A percentile compares a stretch with the other conserved stretches of the same genome.
These are phyloP conservation scores for Trichoderma sp. DNA, from an alignment of 2,329 filamentous ascomycete species.

Conservation along the genomic window DNA sequence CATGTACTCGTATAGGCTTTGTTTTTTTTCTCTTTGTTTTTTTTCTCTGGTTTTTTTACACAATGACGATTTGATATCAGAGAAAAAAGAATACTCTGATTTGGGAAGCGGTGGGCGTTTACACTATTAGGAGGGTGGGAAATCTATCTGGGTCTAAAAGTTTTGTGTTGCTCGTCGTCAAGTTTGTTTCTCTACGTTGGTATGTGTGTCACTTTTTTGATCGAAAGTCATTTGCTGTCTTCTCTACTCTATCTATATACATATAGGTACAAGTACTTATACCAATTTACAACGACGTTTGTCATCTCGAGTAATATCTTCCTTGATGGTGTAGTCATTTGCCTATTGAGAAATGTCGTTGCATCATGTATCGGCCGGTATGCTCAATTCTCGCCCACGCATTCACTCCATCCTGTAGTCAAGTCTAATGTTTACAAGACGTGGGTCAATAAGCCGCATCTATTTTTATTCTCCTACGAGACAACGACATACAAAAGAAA, in stretches of 20 bases:
- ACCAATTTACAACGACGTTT: background rate
- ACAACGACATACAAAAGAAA: background rate
- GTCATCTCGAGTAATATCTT: background rate
- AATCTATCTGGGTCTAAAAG: slow-evolving; percentile 32
- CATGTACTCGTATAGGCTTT: slow-evolving; percentile 21
- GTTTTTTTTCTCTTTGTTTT: background rate
- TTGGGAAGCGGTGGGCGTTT: slow-evolving; percentile 36
- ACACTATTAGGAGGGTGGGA: slow-evolving; percentile 33
- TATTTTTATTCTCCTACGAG: background rate
- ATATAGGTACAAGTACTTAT: slow-evolving; percentile 9
- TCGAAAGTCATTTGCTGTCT: background rate
- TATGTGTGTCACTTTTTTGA: background rate
- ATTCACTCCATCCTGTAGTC: background rate
- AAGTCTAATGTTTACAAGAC: background rate
- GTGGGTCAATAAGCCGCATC: background rate
- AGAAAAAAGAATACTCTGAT: slow-evolving; percentile 32
- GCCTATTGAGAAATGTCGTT: too few relatives aligned
- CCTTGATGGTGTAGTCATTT: background rate
- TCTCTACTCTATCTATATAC: slow-evolving; percentile 3
- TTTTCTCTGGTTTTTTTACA: background rate
- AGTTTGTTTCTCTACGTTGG: slow-evolving; percentile 25
- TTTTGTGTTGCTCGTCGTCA: slow-evolving; percentile 33
- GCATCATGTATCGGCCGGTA: background rate
- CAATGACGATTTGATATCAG: slow-evolving; percentile 17
- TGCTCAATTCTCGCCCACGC: background rate